Evolutionary conservation across 768 basidiomycete genomes (phyloP).

Genomic region (Psilocybe cyanescens): DNA sequence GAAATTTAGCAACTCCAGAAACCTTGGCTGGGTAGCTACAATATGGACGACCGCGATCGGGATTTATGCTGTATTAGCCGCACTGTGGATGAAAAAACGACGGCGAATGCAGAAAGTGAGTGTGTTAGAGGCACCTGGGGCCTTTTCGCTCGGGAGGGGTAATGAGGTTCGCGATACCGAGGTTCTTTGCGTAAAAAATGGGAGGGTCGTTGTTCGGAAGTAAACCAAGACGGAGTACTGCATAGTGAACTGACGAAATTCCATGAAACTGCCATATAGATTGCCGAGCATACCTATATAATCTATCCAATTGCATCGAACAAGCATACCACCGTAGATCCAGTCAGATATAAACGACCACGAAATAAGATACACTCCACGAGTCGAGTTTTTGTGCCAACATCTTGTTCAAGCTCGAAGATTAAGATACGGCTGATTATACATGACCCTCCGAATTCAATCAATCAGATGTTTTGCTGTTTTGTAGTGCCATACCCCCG

Average conservation of each 20-base stretch:
- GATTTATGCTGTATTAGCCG: background rate
- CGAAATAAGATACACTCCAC: too few species aligned
- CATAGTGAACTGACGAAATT: too few species aligned
- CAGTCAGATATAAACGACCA: too few species aligned
- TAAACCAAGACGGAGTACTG: background rate
- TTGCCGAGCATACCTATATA: too few species aligned
- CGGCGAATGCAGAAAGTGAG: slow-evolving; percentile 4
- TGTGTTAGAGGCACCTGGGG: background rate
- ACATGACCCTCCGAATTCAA: too few species aligned
- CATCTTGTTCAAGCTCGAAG: too few species aligned
- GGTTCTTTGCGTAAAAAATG: background rate
- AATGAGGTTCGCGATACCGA: background rate
- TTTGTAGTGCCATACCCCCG: background rate
- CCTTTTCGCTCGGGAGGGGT: slow-evolving; percentile 5
- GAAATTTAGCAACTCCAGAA: slow-evolving; percentile 7
- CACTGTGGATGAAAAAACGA: background rate
- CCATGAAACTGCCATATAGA: too few species aligned
- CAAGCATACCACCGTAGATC: too few species aligned
- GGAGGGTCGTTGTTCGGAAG: background rate
- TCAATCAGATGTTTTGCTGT: background rate
- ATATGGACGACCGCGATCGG: slow-evolving; percentile 8
- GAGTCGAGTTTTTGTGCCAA: too few species aligned
- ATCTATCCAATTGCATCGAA: too few species aligned
- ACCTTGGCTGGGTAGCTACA: slow-evolving; percentile 13
- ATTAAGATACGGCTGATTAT: too few species aligned